Evolutionary conservation across 2,329 filamentous ascomycete genomes (phyloP), one percentile per base, ranked within the genome.

Genomic region (Diplodia mutila): DNA sequence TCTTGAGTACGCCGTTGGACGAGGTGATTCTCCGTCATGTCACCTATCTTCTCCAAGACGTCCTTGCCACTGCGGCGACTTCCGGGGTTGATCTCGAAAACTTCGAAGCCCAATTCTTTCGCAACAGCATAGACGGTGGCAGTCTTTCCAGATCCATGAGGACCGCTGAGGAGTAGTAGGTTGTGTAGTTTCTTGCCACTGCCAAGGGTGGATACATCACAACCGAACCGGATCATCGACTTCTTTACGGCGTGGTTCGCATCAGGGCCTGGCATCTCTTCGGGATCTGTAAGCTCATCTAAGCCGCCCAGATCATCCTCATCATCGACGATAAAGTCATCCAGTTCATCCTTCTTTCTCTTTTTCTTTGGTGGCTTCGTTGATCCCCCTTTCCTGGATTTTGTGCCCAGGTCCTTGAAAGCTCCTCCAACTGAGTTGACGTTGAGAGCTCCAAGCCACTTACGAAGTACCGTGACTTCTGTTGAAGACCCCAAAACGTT

Each of bases 1-100:
- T 54, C 63, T 14, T 68, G 57, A 71, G 77, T 55, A 73, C 77
- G 69, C 66, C 76, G 84, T 70, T 89, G 88, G 23, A 99, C 94
- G 1, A 97, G 85, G 78, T 99, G 95, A 73, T 99, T 98, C 69
- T 90, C 90, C 4, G 93, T 95, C 94, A 99, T 98, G 78, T 99
- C 93, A 49, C 95, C 96, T 53, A 99, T 92, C 72, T 87, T 92
- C 73, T 99, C 95, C 39, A 97, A 77, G 57, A 99, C 89, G 73
- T 99, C 95, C 76, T 90, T 95, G 37, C 94, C 94, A 74, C 88
- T 97, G 69, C 95, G 86, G 61, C 94, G 89, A 71, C 88, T 92
- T 69, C 92, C 88, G 0, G 94, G 82, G 74, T 97, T 96, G 75
- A 99, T 93, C 78, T 99, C 95, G 72, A 99, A 99, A 1, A 99